A percentile compares a stretch with the other conserved stretches of the same genome.
Evolutionary conservation across 2,329 filamentous ascomycete genomes (phyloP).

Genomic region (Colletotrichum echinochloae): DNA sequence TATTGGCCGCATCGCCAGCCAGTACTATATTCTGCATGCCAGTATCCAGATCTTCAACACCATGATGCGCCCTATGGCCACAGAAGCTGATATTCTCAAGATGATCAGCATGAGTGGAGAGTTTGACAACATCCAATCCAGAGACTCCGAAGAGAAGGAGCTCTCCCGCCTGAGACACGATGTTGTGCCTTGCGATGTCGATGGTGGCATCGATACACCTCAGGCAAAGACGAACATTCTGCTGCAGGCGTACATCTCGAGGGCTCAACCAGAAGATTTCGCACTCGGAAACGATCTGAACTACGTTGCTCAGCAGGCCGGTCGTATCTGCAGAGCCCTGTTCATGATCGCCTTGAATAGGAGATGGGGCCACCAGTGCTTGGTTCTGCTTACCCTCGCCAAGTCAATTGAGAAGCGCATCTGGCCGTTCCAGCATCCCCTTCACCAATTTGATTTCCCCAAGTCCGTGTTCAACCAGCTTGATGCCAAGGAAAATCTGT

Average conservation of each 20-base stretch:
- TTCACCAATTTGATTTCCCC: conserved; percentile 94
- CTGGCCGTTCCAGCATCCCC: conserved; percentile 94
- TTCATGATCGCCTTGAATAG: conserved; percentile 98
- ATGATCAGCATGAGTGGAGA: conserved; percentile 99
- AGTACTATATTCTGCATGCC: conserved; percentile 94
- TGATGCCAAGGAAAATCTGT: conserved; percentile 81
- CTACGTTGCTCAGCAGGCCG: conserved; percentile 95
- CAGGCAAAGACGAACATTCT: conserved; percentile 97
- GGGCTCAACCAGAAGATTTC: conserved; percentile 90
- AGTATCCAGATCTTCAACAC: conserved; percentile 97
- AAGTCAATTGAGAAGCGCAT: conserved; percentile 97
- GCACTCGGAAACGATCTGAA: conserved; percentile 91
- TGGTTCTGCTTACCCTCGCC: conserved; percentile 89
- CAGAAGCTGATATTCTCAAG: conserved; percentile 90
- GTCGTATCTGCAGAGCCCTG: conserved; percentile 90
- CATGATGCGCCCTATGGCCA: conserved; percentile 88
- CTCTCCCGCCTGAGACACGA: conserved; percentile 79
- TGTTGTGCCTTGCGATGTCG: conserved; percentile 81
- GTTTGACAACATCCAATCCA: conserved; percentile 95
- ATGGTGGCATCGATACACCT: conserved; percentile 75
- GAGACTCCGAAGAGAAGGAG: conserved; percentile 91
- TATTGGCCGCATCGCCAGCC: conserved; percentile 94
- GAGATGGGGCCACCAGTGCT: conserved; percentile 94
- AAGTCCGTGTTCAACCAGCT: conserved; percentile 85
- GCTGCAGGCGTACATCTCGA: conserved; percentile 92